Conservation (phyloP, 2,329 filamentous ascomycete genomes). For the Akanthomyces uredinophilus region DNA sequence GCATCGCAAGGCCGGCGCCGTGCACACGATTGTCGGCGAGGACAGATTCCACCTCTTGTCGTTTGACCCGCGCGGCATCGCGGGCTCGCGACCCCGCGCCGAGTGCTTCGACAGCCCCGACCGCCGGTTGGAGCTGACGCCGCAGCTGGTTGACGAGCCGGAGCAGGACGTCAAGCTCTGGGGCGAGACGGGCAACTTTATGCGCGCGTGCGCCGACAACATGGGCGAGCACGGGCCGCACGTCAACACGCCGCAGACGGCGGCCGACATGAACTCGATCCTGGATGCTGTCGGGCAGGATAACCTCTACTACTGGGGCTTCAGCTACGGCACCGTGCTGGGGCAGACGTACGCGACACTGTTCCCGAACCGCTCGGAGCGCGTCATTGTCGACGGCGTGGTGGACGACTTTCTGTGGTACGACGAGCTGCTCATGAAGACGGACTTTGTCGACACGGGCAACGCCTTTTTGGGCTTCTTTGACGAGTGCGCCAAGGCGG, state of each 20-base stretch:
- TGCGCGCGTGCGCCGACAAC: constrained; percentile 4
- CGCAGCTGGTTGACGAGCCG: constrained; percentile 21
- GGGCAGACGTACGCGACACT: constrained; percentile 37
- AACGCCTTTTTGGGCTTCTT: constrained; percentile 29
- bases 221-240: constrained; percentile 14
- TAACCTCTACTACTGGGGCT: constrained; percentile 36
- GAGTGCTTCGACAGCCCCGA: constrained; percentile 35
- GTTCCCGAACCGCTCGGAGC: constrained; percentile 28
- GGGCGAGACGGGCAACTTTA: constrained; percentile 34
- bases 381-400: constrained; percentile 34
- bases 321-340: constrained; percentile 38
- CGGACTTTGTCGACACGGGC: constrained; percentile 27
- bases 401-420: constrained; percentile 32
- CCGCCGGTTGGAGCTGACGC: constrained; percentile 25
- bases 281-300: constrained; percentile 35
- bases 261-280: constrained; percentile 29
- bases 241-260: constrained; percentile 19
- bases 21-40: constrained; percentile 36
- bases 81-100: constrained; percentile 26
- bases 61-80: constrained; percentile 44
- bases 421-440: constrained; percentile 19
- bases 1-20: constrained; percentile 29
- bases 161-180: constrained; percentile 33
- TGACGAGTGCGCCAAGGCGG: constrained; percentile 36
- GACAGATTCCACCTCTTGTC: constrained; percentile 38